Evolutionary conservation across 768 basidiomycete genomes (phyloP).

Genomic region (Kwoniella botswanensis): DNA sequence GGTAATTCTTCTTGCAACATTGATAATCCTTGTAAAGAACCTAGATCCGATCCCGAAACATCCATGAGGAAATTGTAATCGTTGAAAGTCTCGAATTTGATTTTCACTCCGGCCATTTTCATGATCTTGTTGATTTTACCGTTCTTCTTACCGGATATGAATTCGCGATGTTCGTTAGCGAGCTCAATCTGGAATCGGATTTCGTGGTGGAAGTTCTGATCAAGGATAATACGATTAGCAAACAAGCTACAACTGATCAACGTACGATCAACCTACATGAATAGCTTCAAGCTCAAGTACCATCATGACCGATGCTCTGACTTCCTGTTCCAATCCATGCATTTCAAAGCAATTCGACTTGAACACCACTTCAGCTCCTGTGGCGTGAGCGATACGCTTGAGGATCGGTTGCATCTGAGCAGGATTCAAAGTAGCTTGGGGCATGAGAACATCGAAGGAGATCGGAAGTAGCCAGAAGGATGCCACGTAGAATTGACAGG

Average conservation of each 20-base stretch:
- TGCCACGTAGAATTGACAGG: constrained; percentile 94
- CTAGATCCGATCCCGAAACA: constrained; percentile 80
- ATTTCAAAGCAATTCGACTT: constrained; percentile 98
- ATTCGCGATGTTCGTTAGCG: constrained; percentile 96
- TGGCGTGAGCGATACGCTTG: constrained; percentile 81
- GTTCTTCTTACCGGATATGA: constrained; percentile 99
- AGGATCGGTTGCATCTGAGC: constrained; percentile 81
- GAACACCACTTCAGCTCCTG: constrained; percentile 93
- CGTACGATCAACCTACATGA: constrained; percentile 66
- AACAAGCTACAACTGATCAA: neutral
- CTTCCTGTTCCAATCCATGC: constrained; percentile 90
- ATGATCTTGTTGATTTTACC: constrained; percentile 99
- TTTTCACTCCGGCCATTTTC: constrained; percentile 95
- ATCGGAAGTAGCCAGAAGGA: constrained; percentile 95
- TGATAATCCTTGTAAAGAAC: constrained; percentile 82
- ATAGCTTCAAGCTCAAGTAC: constrained; percentile 89
- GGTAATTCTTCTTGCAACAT: constrained; percentile 97
- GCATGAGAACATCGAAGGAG: constrained; percentile 88
- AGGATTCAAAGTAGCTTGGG: constrained; percentile 77
- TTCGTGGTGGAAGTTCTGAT: constrained; percentile 89
- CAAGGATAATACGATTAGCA: neutral
- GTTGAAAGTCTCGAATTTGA: constrained; percentile 96
- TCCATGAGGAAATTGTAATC: constrained; percentile 92
- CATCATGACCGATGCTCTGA: constrained; percentile 80
- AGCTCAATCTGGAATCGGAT: constrained; percentile 98